Conservation (phyloP, 331 rosid species). For the Pyracantha coccinea region DNA sequence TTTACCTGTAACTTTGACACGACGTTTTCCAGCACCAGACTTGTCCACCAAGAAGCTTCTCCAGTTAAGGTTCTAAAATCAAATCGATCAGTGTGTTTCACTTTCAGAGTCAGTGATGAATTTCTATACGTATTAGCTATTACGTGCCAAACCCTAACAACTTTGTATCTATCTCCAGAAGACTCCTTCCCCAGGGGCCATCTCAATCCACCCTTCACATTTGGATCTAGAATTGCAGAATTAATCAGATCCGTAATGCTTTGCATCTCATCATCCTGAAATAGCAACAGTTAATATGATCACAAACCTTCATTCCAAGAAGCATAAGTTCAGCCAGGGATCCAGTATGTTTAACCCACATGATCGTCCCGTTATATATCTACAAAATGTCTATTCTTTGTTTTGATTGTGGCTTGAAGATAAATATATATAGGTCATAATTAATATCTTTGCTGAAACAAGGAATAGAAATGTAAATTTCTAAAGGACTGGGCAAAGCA, state of each 20-base stretch:
- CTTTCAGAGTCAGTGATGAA: conserved; percentile 28
- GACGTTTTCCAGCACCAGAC: conserved; percentile 28
- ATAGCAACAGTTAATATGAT: neutral
- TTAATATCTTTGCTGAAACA: neutral
- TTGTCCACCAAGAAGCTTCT: conserved; percentile 24
- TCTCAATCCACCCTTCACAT: conserved; percentile 57
- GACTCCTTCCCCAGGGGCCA: conserved; percentile 45
- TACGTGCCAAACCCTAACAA: conserved; percentile 35
- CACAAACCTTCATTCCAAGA: neutral
- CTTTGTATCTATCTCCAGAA: conserved; percentile 21
- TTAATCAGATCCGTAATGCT: conserved; percentile 30
- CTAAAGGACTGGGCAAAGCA: neutral
- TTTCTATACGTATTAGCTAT: conserved; percentile 21
- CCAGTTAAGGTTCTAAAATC: conserved; percentile 31
- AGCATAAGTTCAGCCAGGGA: neutral
- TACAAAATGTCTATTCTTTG: neutral
- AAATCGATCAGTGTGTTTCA: conserved; percentile 37
- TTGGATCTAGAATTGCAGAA: conserved; percentile 38
- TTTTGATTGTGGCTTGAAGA: neutral
- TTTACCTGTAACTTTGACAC: conserved; percentile 23
- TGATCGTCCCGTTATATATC: neutral
- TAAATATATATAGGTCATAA: too few relatives aligned
- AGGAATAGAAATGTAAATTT: neutral
- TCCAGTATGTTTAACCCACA: neutral
- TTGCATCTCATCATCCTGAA: conserved; percentile 48